Base-by-base conservation (phyloP, 2,329 filamentous ascomycete genomes). In the Apiospora rasikravindrae region DNA sequence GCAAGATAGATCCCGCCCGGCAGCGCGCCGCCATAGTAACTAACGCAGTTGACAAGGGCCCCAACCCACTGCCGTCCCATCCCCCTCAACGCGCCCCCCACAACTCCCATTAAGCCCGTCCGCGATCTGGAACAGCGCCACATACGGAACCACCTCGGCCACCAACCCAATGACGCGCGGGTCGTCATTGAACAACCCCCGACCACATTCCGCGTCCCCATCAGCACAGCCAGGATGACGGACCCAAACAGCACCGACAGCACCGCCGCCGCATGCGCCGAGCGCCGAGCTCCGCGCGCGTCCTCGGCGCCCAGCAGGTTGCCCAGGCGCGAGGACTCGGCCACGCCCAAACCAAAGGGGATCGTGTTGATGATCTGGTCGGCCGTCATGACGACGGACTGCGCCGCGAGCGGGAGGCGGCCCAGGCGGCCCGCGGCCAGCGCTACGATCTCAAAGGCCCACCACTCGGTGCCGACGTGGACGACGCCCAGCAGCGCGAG, bases 361-460 rank as follows among this genome's bases (percentile, higher is more conserved):
- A 97, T 92, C 0, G 94, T 97, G 78, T 90, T 95, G 85, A 95
- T 91, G 71, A 95, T 89, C 79, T 96, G 93, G 80, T 97, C 94
- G 0, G 93, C 90, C 0, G 94, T 97, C 94, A 97, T 97, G 80
- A 97, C 95, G 29, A 97, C 93, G 67, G 90, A 93, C 81, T 97
- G 94, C 0, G 94, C 93, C 0, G 94, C 94, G 0, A 97, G 86
- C 0, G 94, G 88, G 45, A 95, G 88, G 0, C 93, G 95, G 4
- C 95, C 95, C 0, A 97, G 88, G 47, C 91, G 88, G 0, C 94
- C 94, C 6, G 94, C 94, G 1, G 93, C 93, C 0, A 97, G 88
- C 0, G 94, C 94, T 1, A 97, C 94, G 75, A 97, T 96, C 82
- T 97, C 94, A 77, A 97, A 97, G 0, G 94, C 95, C 94, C 94